phyloP scores from a whole-genome alignment of 164 flowering plant species.

The Aristolochia fimbriata region DNA sequence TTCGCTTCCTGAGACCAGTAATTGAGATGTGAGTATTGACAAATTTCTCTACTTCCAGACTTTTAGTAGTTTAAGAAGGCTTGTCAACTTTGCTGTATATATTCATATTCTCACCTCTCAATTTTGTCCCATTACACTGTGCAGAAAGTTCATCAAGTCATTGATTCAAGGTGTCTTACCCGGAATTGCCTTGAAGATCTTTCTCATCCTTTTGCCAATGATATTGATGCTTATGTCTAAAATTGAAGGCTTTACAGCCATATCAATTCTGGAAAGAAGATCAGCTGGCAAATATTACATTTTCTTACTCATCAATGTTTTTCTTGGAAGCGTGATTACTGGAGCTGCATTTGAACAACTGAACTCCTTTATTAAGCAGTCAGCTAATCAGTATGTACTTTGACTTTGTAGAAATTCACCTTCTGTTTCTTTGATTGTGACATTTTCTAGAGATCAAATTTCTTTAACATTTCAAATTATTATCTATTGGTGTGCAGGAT shows the following conservation, averaged over 20 bases:
- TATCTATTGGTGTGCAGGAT: slow-evolving; percentile 36
- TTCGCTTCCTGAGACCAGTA: slow-evolving; percentile 57
- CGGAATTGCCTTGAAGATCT: slow-evolving; percentile 79
- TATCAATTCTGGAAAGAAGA: slow-evolving; percentile 68
- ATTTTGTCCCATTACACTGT: not conserved
- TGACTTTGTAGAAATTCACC: not conserved
- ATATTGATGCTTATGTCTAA: slow-evolving; percentile 89
- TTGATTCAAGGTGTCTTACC: slow-evolving; percentile 87
- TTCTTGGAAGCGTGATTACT: slow-evolving; percentile 77
- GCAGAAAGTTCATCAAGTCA: slow-evolving; percentile 59
- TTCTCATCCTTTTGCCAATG: slow-evolving; percentile 62
- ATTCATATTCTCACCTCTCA: not conserved
- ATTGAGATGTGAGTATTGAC: slow-evolving; percentile 25
- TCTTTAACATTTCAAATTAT: not conserved
- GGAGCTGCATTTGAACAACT: slow-evolving; percentile 88
- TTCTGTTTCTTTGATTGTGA: not conserved
- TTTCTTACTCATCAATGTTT: slow-evolving; percentile 70
- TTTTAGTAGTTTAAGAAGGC: not conserved
- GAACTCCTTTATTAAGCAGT: slow-evolving; percentile 49
- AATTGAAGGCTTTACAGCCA: slow-evolving; percentile 60
- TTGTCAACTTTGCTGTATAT: not conserved
- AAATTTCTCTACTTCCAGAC: not conserved
- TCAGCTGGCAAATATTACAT: slow-evolving; percentile 67
- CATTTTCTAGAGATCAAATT: not conserved
- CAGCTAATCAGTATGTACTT: slow-evolving; percentile 68